Base-by-base conservation (phyloP, 2,329 filamentous ascomycete species). In the Juglanconis juglandina region DNA sequence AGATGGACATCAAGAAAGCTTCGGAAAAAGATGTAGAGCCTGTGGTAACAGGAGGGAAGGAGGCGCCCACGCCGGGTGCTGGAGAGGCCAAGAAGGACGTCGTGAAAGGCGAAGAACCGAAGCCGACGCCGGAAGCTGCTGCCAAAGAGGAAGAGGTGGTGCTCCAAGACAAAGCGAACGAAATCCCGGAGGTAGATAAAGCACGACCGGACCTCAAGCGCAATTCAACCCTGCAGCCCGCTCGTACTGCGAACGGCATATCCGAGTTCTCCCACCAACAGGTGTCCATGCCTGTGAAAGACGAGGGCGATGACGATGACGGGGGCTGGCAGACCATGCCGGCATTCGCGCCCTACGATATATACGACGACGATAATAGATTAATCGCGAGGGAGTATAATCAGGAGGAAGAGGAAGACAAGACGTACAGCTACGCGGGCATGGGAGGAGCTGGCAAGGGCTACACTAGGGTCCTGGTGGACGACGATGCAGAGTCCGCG, bases 241-340 rank as follows among this genome's bases (percentile, higher is more conserved):
- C 67, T 53, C 59, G 69, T 24, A 68, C 66, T 24, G 67, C 67
- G 17, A 62, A 66, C 46, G 58, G 56, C n/a, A 66, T 76, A 54
- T 96, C 93, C 9, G 92, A 96, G 74, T 98, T 90, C 81, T 98
- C 95, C 1, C 94, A 99, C 71, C 92, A 97, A 74, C 86, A 88
- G 65, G 76, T 92, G 53, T 83, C 87, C 9, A 77, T 82, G 14
- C 48, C 60, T 13, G 54, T 50, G 39, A 77, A 84, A 11, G 76
- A 81, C 11, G 77, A 83, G 50, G 77, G 80, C 11, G 75, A 83
- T 2, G 78, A 84, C 10, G 86, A 86, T 5, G 89, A 89, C n/a
- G 87, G 78, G 1, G 86, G 82, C 55, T 99, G 95, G 95, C 92
- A 97, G 76, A 84, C 86, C 3, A 99, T 99, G 95, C 95, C 94